Conservation (phyloP, 192 early-diverging fungal species). For the Coemansia sp. region DNA sequence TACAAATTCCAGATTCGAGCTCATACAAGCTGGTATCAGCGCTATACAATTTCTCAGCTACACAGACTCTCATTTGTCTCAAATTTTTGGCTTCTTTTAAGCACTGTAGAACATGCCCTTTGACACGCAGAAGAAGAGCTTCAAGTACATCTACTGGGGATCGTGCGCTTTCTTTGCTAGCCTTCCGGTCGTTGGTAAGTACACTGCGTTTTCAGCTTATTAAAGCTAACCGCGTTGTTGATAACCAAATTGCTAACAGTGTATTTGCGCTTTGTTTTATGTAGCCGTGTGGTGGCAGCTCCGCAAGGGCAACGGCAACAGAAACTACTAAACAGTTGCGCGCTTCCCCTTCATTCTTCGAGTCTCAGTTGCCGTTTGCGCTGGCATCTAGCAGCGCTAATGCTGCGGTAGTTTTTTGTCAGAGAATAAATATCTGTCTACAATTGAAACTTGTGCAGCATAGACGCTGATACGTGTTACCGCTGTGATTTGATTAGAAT, state of each 20-base stretch:
- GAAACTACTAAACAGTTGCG: constrained; percentile 33
- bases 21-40: too few relatives aligned
- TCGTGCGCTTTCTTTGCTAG: constrained; percentile 33
- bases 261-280: neutral
- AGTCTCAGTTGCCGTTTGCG: neutral
- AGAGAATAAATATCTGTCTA: neutral
- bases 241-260: neutral
- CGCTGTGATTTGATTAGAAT: neutral
- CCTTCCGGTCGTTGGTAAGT: constrained; percentile 43
- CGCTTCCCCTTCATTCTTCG: too few relatives aligned
- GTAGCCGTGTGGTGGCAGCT: constrained; percentile 56
- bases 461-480: neutral
- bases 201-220: neutral
- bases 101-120: constrained; percentile 50
- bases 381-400: neutral
- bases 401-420: neutral
- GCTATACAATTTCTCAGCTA: neutral
- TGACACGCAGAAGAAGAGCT: constrained; percentile 46
- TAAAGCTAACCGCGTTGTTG: neutral
- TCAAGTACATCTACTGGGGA: constrained; percentile 55
- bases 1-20: neutral
- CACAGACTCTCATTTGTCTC: neutral
- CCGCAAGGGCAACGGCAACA: constrained; percentile 52
- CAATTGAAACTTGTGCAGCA: too few relatives aligned
- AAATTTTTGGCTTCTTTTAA: neutral